Base-by-base conservation (phyloP, 1,284 basidiomycete genomes). In the Microbotryum lychnidis-dioicae region DNA sequence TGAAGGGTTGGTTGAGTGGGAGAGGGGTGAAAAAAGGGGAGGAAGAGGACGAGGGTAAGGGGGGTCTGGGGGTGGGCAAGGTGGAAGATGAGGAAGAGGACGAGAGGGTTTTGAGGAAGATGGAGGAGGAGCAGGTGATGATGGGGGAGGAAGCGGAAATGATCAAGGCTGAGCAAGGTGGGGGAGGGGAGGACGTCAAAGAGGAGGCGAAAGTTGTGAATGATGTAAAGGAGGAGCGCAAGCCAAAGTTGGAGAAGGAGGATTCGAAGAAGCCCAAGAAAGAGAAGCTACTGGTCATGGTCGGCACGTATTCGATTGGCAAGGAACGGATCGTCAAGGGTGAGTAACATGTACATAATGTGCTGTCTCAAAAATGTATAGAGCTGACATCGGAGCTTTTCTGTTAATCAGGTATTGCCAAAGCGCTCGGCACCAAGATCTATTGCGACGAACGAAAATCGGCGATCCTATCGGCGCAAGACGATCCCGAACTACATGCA, bases 251-350 rank as follows among this genome's bases (percentile, higher is more conserved):
- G 52, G 53, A 33, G 12, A 53, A 56, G 8, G 57, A 51, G 45
- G 58, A 65, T 46, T 48, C 49, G 2, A 71, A 72, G 61, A 63
- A 65, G 14, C 72, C 70, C 48, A 67, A 67, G 42, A 72, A 44
- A 37, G 75, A 75, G 37, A 61, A 76, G 61, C 74, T 78, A 50
- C 79, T 97, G n/a, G 82, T 97, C 53, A 83, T 96, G 50, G 84
- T 97, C 29, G 94, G 93, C 14, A 97, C 94, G 0, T 98, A 98
- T 75, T 91, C 90, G 0, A 91, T 98, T 58, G 94, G 94, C 56
- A 98, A 98, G 76, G 94, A 98, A 75, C 84, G 92, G 49, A 88
- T 98, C 53, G 90, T 97, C 37, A 94, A 97, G 81, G 91, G 89
- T 86, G 60, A 50, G 71, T 57, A 31, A 6, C 6, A 12, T 4